A percentile compares a stretch with the other conserved stretches of the same genome.
Evolutionary conservation across 306 rosid species (phyloP).

Genomic region (Cucurbita ficifolia): DNA sequence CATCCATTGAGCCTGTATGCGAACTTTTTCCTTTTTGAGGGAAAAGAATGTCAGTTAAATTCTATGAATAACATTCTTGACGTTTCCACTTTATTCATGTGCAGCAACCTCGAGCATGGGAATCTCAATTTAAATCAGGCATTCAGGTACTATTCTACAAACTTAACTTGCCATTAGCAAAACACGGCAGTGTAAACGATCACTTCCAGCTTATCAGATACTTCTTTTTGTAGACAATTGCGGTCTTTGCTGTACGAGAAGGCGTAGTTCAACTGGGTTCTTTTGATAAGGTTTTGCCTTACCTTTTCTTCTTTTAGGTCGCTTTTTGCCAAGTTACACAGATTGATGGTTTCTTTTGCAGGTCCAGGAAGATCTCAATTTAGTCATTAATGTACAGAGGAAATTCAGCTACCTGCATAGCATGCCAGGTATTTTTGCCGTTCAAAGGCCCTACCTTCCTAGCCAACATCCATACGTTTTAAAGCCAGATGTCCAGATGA

Average conservation of each 20-base stretch:
- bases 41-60: neutral
- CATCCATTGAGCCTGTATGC: slow-evolving; percentile 54
- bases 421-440: slow-evolving; percentile 55
- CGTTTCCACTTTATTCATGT: neutral
- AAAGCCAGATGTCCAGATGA: slow-evolving; percentile 33
- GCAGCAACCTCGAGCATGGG: slow-evolving; percentile 90
- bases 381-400: slow-evolving; percentile 59
- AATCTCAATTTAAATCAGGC: slow-evolving; percentile 68
- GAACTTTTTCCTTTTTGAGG: neutral
- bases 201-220: neutral
- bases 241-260: slow-evolving; percentile 64
- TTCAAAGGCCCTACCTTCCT: slow-evolving; percentile 63
- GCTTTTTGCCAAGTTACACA: neutral
- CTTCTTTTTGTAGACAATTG: slow-evolving; percentile 45
- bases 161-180: neutral
- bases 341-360: slow-evolving; percentile 11
- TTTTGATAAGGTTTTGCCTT: slow-evolving; percentile 40
- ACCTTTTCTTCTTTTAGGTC: slow-evolving; percentile 4
- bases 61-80: neutral
- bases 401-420: slow-evolving; percentile 70
- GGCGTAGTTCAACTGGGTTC: slow-evolving; percentile 85
- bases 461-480: slow-evolving; percentile 41
- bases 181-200: neutral
- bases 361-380: slow-evolving; percentile 59
- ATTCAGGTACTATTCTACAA: slow-evolving; percentile 51